phyloP scores from a whole-genome alignment of 2,329 filamentous ascomycete genomes.

The Hymenoscyphus albidus region DNA sequence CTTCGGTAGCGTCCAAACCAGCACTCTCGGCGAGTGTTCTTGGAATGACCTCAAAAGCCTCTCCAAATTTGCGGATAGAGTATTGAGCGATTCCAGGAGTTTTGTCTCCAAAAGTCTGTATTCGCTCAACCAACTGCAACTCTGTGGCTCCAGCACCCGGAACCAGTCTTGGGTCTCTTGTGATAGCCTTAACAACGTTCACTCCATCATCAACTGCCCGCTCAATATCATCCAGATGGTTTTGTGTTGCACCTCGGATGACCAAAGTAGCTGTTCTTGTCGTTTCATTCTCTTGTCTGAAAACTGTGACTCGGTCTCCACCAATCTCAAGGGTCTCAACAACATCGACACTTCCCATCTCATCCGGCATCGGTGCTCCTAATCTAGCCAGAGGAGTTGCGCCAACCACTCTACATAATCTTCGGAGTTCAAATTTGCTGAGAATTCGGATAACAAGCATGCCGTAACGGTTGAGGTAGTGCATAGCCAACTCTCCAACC shows the following conservation, averaged over 20 bases:
- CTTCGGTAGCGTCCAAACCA: slow-evolving; percentile 94
- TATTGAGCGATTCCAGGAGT: slow-evolving; percentile 92
- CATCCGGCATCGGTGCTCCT: slow-evolving; percentile 98
- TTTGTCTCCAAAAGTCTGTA: slow-evolving; percentile 86
- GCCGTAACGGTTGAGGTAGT: slow-evolving; percentile 96
- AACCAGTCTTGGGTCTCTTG: slow-evolving; percentile 84
- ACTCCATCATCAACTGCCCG: slow-evolving; percentile 96
- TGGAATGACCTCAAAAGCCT: slow-evolving; percentile 96
- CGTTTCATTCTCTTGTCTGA: slow-evolving; percentile 89
- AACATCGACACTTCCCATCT: slow-evolving; percentile 92
- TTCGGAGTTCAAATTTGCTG: slow-evolving; percentile 94
- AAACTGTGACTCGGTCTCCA: slow-evolving; percentile 95
- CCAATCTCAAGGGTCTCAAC: slow-evolving; percentile 98
- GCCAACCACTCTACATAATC: slow-evolving; percentile 92
- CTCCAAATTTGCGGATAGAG: slow-evolving; percentile 94
- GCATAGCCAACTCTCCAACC: slow-evolving; percentile 92
- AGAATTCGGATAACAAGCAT: slow-evolving; percentile 96
- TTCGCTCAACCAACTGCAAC: slow-evolving; percentile 86
- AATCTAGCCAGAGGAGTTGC: slow-evolving; percentile 94
- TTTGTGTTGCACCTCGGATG: slow-evolving; percentile 91
- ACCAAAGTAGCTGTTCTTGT: slow-evolving; percentile 94
- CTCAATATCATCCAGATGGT: slow-evolving; percentile 96
- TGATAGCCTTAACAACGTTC: slow-evolving; percentile 98
- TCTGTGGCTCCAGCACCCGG: slow-evolving; percentile 94
- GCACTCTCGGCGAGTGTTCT: slow-evolving; percentile 92